Percentiles rank a stretch among this genome's conserved stretches.
Evolutionary conservation across 2,329 filamentous ascomycete species (phyloP).

Genomic region (Fonsecaea pedrosoi): DNA sequence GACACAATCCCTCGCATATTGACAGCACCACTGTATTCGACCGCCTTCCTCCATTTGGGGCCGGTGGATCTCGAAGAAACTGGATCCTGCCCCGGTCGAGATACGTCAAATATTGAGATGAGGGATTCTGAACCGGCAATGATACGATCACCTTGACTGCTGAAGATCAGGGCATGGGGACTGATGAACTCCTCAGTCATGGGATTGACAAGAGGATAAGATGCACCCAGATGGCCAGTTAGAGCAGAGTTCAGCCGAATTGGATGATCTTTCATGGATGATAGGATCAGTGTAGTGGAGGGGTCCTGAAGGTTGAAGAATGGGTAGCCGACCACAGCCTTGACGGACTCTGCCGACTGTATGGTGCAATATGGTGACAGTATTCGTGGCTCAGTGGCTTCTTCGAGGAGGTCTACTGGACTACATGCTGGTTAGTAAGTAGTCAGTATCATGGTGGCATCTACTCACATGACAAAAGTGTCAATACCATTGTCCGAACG

Average conservation of each 20-base stretch:
- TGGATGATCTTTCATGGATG: constrained; percentile 61
- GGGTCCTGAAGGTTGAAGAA: constrained; percentile 60
- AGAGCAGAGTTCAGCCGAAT: constrained; percentile 64
- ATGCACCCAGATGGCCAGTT: constrained; percentile 54
- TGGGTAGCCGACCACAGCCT: constrained; percentile 62
- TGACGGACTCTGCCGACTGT: constrained; percentile 57
- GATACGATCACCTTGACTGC: constrained; percentile 57
- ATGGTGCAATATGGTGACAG: constrained; percentile 57
- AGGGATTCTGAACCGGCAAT: constrained; percentile 62
- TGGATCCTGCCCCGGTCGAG: constrained; percentile 56
- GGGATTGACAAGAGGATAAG: constrained; percentile 62
- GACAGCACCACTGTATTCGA: constrained; percentile 29
- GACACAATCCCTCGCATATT: constrained; percentile 64
- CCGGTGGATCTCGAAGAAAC: constrained; percentile 55
- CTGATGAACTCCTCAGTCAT: constrained; percentile 64
- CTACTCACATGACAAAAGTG: constrained; percentile 60
- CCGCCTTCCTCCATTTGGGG: constrained; percentile 42
- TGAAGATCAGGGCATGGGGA: constrained; percentile 63
- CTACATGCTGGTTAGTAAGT: constrained; percentile 40
- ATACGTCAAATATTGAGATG: constrained; percentile 64
- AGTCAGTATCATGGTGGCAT: neutral
- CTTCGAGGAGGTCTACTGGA: constrained; percentile 57
- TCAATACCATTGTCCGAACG: constrained; percentile 59
- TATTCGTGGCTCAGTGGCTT: constrained; percentile 43
- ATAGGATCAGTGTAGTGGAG: constrained; percentile 58